These are phyloP conservation scores for Akebia trifoliata DNA, from an alignment of 164 flowering plant genomes.

Conservation along the genomic window DNA sequence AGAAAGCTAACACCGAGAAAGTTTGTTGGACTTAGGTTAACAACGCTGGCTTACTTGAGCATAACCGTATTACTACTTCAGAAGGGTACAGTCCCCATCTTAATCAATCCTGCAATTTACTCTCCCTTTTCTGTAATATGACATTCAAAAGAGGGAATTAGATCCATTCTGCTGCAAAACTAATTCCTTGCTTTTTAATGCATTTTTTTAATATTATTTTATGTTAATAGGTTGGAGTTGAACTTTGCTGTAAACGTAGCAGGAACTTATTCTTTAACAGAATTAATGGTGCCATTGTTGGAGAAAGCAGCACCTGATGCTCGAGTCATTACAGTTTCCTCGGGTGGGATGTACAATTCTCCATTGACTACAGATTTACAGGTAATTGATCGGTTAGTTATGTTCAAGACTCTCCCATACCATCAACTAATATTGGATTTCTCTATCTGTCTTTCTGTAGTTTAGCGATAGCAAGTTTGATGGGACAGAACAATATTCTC, in stretches of 20 bases:
- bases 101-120: background rate
- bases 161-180: background rate
- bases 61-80: slow-evolving; percentile 48
- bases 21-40: slow-evolving; percentile 52
- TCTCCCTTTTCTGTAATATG: background rate
- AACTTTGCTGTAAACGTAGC: slow-evolving; percentile 87
- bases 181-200: slow-evolving; percentile 11
- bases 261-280: slow-evolving; percentile 77
- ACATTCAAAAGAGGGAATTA: background rate
- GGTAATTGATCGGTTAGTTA: slow-evolving; percentile 28
- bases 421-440: too few species aligned
- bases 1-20: slow-evolving; percentile 6
- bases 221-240: slow-evolving; percentile 58
- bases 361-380: slow-evolving; percentile 75
- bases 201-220: background rate
- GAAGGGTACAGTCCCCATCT: slow-evolving; percentile 57
- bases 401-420: background rate
- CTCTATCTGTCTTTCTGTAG: slow-evolving; percentile 33
- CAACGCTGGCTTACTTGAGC: slow-evolving; percentile 89
- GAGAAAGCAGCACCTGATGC: slow-evolving; percentile 92
- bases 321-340: slow-evolving; percentile 84
- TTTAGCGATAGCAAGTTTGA: slow-evolving; percentile 50
- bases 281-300: slow-evolving; percentile 69
- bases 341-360: slow-evolving; percentile 89
- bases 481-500: slow-evolving; percentile 75